Evolutionary conservation across 352 stramenopile genomes (phyloP).

Genomic region (Salisapilia sapeloensis): DNA sequence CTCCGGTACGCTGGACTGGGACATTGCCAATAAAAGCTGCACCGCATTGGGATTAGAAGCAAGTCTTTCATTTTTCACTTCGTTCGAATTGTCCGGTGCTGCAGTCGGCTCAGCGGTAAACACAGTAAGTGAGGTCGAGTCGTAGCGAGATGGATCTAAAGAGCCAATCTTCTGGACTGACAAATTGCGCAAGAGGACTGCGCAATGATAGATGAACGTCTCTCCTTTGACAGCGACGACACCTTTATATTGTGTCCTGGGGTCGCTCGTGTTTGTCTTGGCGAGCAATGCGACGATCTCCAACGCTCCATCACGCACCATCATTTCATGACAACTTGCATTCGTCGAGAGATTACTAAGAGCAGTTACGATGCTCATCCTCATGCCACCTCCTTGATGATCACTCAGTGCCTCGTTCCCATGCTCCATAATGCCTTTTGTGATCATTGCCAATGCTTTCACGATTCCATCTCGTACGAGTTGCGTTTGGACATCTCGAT

Average conservation of each 20-base stretch:
- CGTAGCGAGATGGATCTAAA: neutral
- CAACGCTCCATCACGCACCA: slow-evolving; percentile 57
- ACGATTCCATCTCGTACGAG: slow-evolving; percentile 66
- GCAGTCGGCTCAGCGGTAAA: neutral
- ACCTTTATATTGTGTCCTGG: slow-evolving; percentile 28
- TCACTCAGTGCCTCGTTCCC: slow-evolving; percentile 5
- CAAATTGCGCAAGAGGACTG: slow-evolving; percentile 47
- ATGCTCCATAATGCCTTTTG: slow-evolving; percentile 16
- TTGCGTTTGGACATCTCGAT: slow-evolving; percentile 17
- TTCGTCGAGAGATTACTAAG: slow-evolving; percentile 52
- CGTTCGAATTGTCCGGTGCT: slow-evolving; percentile 4
- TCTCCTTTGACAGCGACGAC: slow-evolving; percentile 45
- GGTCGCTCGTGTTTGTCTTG: slow-evolving; percentile 7
- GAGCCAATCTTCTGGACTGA: slow-evolving; percentile 14
- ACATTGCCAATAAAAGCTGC: slow-evolving; percentile 32
- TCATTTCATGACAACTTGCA: slow-evolving; percentile 36
- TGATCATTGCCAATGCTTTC: slow-evolving; percentile 34
- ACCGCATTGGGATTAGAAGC: slow-evolving; percentile 27
- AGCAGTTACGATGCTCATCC: slow-evolving; percentile 46
- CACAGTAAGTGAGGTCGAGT: neutral
- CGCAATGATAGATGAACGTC: slow-evolving; percentile 44
- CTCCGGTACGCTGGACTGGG: slow-evolving; percentile 18
- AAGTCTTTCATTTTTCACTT: slow-evolving; percentile 39
- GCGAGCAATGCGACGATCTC: slow-evolving; percentile 26
- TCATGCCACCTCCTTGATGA: slow-evolving; percentile 1